Evolutionary conservation across 2,329 filamentous ascomycete species (phyloP).

Genomic region (Grosmannia clavigera): DNA sequence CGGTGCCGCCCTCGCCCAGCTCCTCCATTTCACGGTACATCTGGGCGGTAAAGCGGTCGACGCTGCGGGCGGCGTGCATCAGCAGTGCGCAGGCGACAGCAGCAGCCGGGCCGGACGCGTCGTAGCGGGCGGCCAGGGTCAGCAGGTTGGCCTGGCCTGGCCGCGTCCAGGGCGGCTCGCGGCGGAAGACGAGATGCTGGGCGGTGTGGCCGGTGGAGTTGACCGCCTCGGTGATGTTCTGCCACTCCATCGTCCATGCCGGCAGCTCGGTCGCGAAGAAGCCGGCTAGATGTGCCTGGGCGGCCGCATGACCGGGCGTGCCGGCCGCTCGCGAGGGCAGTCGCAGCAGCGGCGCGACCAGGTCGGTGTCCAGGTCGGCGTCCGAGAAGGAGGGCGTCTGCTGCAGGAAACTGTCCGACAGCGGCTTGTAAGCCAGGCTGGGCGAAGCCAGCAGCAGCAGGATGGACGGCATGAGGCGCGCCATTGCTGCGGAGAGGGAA

Average conservation of each 20-base stretch:
- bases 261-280: slow-evolving; percentile 59
- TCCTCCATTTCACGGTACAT: slow-evolving; percentile 62
- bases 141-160: slow-evolving; percentile 59
- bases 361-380: slow-evolving; percentile 54
- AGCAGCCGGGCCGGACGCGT: slow-evolving; percentile 55
- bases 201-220: slow-evolving; percentile 29
- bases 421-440: slow-evolving; percentile 23
- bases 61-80: slow-evolving; percentile 59
- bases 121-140: slow-evolving; percentile 75
- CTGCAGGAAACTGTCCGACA: slow-evolving; percentile 55
- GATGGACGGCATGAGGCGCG: not conserved
- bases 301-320: slow-evolving; percentile 51
- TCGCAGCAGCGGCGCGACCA: slow-evolving; percentile 65
- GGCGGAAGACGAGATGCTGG: slow-evolving; percentile 59
- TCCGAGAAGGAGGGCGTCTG: slow-evolving; percentile 46
- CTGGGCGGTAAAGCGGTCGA: slow-evolving; percentile 58
- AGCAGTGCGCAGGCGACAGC: slow-evolving; percentile 78
- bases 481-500: not conserved
- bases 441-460: slow-evolving; percentile 2
- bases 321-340: slow-evolving; percentile 58
- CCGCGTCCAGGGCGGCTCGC: slow-evolving; percentile 65
- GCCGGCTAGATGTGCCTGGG: slow-evolving; percentile 58
- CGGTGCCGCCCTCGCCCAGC: slow-evolving; percentile 34
- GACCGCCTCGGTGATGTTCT: slow-evolving; percentile 43
- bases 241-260: slow-evolving; percentile 57